A percentile compares a stretch with the other conserved stretches of the same genome.
Conservation (phyloP, 1,284 basidiomycete genomes). For the Cryptococcus maquisensis region DNA sequence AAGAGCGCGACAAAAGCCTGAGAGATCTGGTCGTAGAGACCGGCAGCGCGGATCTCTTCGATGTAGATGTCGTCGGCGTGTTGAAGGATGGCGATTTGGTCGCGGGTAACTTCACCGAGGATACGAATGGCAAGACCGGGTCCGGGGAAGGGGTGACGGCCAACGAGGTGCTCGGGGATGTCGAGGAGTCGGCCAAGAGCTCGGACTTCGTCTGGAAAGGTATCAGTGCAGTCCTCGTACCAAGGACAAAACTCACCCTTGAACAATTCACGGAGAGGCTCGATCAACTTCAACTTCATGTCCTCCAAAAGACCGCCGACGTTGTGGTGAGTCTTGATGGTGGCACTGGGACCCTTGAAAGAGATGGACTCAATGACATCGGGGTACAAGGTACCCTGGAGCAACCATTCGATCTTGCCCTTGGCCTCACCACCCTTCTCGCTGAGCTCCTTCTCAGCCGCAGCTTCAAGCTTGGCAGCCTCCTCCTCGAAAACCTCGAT, state of each 20-base stretch:
- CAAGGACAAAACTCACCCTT: slow-evolving; percentile 62
- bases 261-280: slow-evolving; percentile 95
- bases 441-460: slow-evolving; percentile 66
- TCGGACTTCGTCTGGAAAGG: slow-evolving; percentile 82
- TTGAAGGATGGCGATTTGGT: slow-evolving; percentile 92
- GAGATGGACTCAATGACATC: slow-evolving; percentile 99
- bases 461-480: slow-evolving; percentile 81
- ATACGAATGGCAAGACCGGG: slow-evolving; percentile 99
- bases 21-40: slow-evolving; percentile 87
- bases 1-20: slow-evolving; percentile 97
- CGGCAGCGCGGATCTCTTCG: slow-evolving; percentile 91
- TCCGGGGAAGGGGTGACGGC: slow-evolving; percentile 98
- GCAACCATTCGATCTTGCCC: slow-evolving; percentile 91
- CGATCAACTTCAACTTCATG: slow-evolving; percentile 99
- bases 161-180: slow-evolving; percentile 90
- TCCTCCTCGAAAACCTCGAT: slow-evolving; percentile 96
- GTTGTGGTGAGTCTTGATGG: slow-evolving; percentile 99
- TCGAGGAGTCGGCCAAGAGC: slow-evolving; percentile 82
- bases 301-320: slow-evolving; percentile 94
- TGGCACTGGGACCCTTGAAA: slow-evolving; percentile 98
- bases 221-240: not conserved
- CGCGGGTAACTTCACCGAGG: slow-evolving; percentile 85
- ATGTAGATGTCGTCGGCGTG: slow-evolving; percentile 95
- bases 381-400: slow-evolving; percentile 98
- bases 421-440: slow-evolving; percentile 65